Evolutionary conservation across 768 basidiomycete species (phyloP), one percentile per base, ranked within the genome.

Genomic region (Panellus pusillus): DNA sequence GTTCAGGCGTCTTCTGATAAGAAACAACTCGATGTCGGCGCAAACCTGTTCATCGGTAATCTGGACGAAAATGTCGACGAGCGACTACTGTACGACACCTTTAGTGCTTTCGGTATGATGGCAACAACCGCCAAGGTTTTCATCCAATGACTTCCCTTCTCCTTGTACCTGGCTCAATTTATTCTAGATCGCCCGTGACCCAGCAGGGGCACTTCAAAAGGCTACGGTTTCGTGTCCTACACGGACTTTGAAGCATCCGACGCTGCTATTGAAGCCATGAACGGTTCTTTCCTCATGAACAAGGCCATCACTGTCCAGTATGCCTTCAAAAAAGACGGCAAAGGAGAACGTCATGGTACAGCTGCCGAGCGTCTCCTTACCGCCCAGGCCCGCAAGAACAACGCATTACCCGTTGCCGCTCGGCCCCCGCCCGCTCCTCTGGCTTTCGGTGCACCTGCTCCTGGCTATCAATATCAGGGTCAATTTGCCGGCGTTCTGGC

Each of bases 281-380:
- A 98, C 62, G 85, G 86, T 36, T 95, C 98, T 66, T 98, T 93
- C 82, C 79, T 98, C 43, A 95, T 95, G 89, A 98, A 98, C 79
- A 98, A 98, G 74, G 89, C 94, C 49, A 92, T 99, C 66, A 86
- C 89, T 15, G 94, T 97, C 11, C 94, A 98, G 68, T 99, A 97
- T 68, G 96, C 97, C 2, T 98, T 98, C 81, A 98, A 99, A 75
- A 98, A 98, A 74, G 97, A 98, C 65, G 94, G 93, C 40, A 96
- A 98, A 67, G 96, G 96, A 52, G 97, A 99, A 70, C 83, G 97
- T 5, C 97, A 98, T 65, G 97, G 97, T 27, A 97, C 96, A 11
- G 79, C 89, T 14, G 95, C 97, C n/a, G 97, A 99, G 73, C 86
- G 97, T 52, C 83, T 98, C 31, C 82, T 99, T 62, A 94, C 95